Percentiles rank a stretch among this genome's conserved stretches.
phyloP scores from a whole-genome alignment of 148 eudicot species.

The Vaccinium macrocarpon region DNA sequence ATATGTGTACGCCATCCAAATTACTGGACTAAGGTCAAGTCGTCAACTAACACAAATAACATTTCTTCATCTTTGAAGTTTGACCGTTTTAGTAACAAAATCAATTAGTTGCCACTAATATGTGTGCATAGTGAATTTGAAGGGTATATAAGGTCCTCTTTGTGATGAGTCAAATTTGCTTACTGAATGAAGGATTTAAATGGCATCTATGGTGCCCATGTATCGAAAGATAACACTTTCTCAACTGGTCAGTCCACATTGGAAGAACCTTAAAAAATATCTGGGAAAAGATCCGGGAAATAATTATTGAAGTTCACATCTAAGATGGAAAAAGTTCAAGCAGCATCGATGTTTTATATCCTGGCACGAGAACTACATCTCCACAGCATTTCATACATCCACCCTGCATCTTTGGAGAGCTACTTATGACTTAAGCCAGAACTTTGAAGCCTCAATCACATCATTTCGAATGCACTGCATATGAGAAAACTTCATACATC shows the following conservation, averaged over 20 bases:
- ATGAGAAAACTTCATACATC: conserved; percentile 9
- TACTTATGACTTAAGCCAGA: not conserved
- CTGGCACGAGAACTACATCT: not conserved
- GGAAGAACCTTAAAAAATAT: not conserved
- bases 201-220: not conserved
- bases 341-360: not conserved
- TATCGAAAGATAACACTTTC: not conserved
- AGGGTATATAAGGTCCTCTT: not conserved
- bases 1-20: not conserved
- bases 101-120: not conserved
- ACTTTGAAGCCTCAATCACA: not conserved
- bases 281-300: not conserved
- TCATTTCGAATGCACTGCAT: not conserved
- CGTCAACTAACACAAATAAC: not conserved
- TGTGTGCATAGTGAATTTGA: not conserved
- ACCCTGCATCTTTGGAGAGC: not conserved
- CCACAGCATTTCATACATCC: not conserved
- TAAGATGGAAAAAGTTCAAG: not conserved
- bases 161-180: not conserved
- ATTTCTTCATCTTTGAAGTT: not conserved
- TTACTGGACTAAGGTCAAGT: not conserved
- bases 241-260: not conserved
- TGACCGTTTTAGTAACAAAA: not conserved
- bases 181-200: not conserved
- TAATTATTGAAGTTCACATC: not conserved